Base-by-base conservation (phyloP, 441 rosid genomes). In the Jatropha multifida region DNA sequence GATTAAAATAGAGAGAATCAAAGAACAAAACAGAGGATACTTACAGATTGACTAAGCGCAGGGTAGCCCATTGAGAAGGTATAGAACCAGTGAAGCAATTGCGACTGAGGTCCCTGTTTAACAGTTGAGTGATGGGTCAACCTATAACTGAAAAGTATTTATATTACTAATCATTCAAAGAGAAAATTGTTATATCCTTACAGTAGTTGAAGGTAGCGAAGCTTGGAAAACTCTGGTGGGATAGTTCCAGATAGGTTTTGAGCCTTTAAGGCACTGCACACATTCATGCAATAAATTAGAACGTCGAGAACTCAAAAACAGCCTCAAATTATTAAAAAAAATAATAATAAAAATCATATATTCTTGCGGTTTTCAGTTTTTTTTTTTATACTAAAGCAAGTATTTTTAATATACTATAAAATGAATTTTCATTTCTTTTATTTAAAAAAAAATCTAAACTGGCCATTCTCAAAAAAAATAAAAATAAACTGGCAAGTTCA, bases 21-120 rank as follows among this genome's bases (percentile, higher is more conserved):
- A 0, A 11, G 37, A 72, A 41, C 14, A 15, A 44, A 4, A 65
- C 52, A 40, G 6, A 7, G 69, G 32, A 63, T 60, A 4, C 86
- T 81, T 83, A 94, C 99, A 94, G 84, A 27, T 83, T 82, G 63
- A 76, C 85, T 80, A 94, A 84, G 62, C 77, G 86, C 97, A 94
- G 77, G 41, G 90, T 74, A 70, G 87, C 83, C 99, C 97, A 94
- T 88, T 90, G 86, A 41, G 83, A 78, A 81, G 97, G 97, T 77
- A 94, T 74, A 20, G 94, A 64, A 84, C 97, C 97, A 4, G 84
- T 88, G 62, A 94, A 86, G 72, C 58, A 79, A 77, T 94, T 94
- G 41, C 91, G 93, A 79, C 94, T 93, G 66, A 94, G 92, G 79
- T 94, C 99, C 80, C 99, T 94, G 86, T 54, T 18, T 52, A 44